Evolutionary conservation across 306 rosid genomes (phyloP).

Genomic region (Herpetospermum pedunculosum): DNA sequence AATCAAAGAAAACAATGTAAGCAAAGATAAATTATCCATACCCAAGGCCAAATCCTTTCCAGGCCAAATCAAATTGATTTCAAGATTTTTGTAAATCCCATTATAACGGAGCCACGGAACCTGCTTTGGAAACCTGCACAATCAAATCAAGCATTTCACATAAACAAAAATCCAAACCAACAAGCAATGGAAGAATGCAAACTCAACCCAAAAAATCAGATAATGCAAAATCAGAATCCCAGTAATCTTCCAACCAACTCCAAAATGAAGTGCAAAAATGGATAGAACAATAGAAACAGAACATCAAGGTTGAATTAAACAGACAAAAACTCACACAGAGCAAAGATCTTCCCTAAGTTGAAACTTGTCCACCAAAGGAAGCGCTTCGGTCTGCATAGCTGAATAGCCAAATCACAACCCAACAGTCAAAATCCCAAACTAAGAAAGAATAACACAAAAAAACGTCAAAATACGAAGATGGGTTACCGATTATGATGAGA

Average conservation of each 20-base stretch:
- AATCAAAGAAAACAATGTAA: neutral
- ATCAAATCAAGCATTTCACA: slow-evolving; percentile 8
- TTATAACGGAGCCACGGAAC: slow-evolving; percentile 75
- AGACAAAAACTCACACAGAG: slow-evolving; percentile 43
- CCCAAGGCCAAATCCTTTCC: slow-evolving; percentile 74
- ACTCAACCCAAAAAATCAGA: neutral
- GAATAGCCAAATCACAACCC: slow-evolving; percentile 7
- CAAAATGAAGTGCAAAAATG: neutral
- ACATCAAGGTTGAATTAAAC: neutral
- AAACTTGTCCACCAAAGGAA: slow-evolving; percentile 64
- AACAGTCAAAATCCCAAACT: neutral
- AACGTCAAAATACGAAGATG: neutral
- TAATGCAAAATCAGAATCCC: neutral
- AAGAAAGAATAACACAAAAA: neutral
- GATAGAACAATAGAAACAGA: neutral
- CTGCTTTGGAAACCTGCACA: slow-evolving; percentile 60
- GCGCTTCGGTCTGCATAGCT: slow-evolving; percentile 99
- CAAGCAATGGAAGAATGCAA: neutral
- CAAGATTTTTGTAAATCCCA: slow-evolving; percentile 57
- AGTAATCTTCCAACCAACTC: neutral
- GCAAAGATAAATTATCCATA: slow-evolving; percentile 15
- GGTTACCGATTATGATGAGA: slow-evolving; percentile 59
- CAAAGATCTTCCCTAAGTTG: slow-evolving; percentile 49
- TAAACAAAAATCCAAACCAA: neutral
- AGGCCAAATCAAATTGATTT: slow-evolving; percentile 64